Evolutionary conservation across 2,329 filamentous ascomycete genomes (phyloP).

Genomic region (Aaosphaeria pasadenensis): DNA sequence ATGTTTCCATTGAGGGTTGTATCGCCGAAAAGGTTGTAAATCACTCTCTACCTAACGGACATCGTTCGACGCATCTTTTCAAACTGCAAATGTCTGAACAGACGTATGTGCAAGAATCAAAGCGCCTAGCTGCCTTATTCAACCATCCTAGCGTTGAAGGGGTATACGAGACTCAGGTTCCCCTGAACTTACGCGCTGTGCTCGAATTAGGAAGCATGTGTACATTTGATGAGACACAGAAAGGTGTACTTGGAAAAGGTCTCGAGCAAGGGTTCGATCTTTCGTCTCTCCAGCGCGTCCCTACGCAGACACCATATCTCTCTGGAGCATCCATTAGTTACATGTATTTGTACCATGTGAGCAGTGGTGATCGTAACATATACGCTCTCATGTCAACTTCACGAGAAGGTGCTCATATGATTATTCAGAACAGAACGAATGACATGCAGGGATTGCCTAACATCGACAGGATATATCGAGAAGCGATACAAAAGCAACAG

Average conservation of each 20-base stretch:
- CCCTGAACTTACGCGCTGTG: conserved; percentile 80
- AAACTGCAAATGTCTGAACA: conserved; percentile 88
- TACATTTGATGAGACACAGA: conserved; percentile 87
- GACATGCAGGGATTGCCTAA: conserved; percentile 88
- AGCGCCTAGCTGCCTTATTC: conserved; percentile 79
- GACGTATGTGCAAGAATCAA: conserved; percentile 77
- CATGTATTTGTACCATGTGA: conserved; percentile 89
- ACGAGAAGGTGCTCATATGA: conserved; percentile 74
- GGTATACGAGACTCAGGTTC: conserved; percentile 92
- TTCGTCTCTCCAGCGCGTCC: conserved; percentile 65
- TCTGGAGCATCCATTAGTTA: conserved; percentile 73
- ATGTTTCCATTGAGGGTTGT: conserved; percentile 82
- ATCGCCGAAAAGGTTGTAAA: conserved; percentile 90
- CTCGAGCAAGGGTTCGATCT: conserved; percentile 93
- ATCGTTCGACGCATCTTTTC: conserved; percentile 90
- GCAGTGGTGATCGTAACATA: conserved; percentile 84
- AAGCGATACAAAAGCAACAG: conserved; percentile 65
- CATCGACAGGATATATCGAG: conserved; percentile 80
- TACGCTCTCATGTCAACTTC: conserved; percentile 90
- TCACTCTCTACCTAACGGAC: conserved; percentile 90
- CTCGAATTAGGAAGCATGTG: conserved; percentile 88
- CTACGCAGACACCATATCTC: conserved; percentile 71
- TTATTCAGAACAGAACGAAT: conserved; percentile 80
- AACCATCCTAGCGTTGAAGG: conserved; percentile 94
- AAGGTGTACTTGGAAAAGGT: conserved; percentile 87